phyloP scores from a whole-genome alignment of 192 early-diverging fungal genomes.

The Entomortierella lignicola region DNA sequence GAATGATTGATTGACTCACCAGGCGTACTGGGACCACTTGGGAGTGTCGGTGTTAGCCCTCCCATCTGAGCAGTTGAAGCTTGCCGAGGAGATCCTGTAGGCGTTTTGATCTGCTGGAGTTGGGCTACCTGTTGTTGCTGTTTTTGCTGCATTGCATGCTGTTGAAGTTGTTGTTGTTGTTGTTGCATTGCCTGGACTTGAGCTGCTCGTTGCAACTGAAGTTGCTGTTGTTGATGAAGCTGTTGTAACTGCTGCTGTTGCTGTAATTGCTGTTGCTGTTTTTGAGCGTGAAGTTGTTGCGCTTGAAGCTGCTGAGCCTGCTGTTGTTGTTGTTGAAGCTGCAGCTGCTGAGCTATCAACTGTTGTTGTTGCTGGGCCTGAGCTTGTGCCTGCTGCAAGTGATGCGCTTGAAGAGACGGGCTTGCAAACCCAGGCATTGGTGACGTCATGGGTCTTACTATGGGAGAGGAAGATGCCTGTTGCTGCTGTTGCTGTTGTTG shows the following conservation, averaged over 20 bases:
- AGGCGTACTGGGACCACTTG: conserved; percentile 51
- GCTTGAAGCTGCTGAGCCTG: conserved; percentile 44
- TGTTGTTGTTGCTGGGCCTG: conserved; percentile 24
- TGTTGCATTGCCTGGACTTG: conserved; percentile 31
- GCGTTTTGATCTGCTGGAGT: conserved; percentile 53
- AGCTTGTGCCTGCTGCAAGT: conserved; percentile 19
- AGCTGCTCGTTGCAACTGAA: conserved; percentile 14
- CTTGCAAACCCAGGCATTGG: conserved; percentile 52
- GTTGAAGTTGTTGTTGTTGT: conserved; percentile 41
- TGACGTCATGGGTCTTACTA: conserved; percentile 44
- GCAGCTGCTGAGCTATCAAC: conserved; percentile 36
- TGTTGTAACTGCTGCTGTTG: conserved; percentile 25
- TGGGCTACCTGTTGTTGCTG: conserved; percentile 38
- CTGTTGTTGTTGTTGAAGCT: conserved; percentile 36
- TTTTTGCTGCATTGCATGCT: conserved; percentile 44
- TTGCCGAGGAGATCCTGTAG: conserved; percentile 51
- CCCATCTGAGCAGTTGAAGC: conserved; percentile 54
- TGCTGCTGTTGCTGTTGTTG: conserved; percentile 51
- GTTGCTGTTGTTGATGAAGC: conserved; percentile 21
- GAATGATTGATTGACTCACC: conserved; percentile 31
- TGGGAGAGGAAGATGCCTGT: conserved; percentile 49
- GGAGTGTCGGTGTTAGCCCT: conserved; percentile 36
- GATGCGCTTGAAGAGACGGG: conserved; percentile 36
- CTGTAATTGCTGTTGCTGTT: conserved; percentile 26
- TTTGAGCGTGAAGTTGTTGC: conserved; percentile 55